Percentiles rank a stretch among this genome's conserved stretches.
Conservation (phyloP, 768 basidiomycete genomes). For the Tylopilus felleus region DNA sequence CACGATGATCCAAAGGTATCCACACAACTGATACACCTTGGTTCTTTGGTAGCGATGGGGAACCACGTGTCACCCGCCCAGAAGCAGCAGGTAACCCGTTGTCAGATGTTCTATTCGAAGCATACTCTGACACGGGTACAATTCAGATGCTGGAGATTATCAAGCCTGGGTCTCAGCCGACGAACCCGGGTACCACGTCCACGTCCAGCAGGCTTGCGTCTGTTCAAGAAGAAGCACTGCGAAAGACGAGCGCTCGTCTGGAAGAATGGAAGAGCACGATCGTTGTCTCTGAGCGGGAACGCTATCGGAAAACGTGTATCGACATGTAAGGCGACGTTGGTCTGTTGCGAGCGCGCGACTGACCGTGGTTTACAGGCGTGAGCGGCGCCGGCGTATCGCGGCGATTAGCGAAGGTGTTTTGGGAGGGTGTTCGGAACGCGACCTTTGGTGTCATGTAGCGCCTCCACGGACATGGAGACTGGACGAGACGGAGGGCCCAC, state of each 20-base stretch:
- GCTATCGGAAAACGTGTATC: slow-evolving; percentile 65
- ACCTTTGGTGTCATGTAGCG: slow-evolving; percentile 69
- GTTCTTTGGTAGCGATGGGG: slow-evolving; percentile 62
- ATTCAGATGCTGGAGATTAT: slow-evolving; percentile 57
- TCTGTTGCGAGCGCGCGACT: not conserved
- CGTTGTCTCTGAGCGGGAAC: slow-evolving; percentile 64
- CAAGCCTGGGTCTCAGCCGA: slow-evolving; percentile 30
- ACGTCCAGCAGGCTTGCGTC: slow-evolving; percentile 16
- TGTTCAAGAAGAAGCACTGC: slow-evolving; percentile 39
- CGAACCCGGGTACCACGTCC: not conserved
- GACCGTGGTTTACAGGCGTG: slow-evolving; percentile 48
- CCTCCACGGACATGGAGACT: slow-evolving; percentile 62
- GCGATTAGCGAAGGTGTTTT: slow-evolving; percentile 58
- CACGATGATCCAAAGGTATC: slow-evolving; percentile 34
- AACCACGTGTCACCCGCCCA: slow-evolving; percentile 58
- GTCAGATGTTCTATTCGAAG: not conserved
- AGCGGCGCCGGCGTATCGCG: slow-evolving; percentile 68
- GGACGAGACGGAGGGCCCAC: slow-evolving; percentile 91
- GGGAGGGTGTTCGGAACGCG: slow-evolving; percentile 68
- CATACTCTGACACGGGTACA: not conserved
- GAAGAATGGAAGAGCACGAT: slow-evolving; percentile 74
- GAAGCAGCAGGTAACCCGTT: slow-evolving; percentile 63
- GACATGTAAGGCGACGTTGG: slow-evolving; percentile 51
- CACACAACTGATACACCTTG: slow-evolving; percentile 71
- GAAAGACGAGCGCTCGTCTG: slow-evolving; percentile 61